Conservation (phyloP, 1,284 basidiomycete genomes). For the Moniliella sp. region DNA sequence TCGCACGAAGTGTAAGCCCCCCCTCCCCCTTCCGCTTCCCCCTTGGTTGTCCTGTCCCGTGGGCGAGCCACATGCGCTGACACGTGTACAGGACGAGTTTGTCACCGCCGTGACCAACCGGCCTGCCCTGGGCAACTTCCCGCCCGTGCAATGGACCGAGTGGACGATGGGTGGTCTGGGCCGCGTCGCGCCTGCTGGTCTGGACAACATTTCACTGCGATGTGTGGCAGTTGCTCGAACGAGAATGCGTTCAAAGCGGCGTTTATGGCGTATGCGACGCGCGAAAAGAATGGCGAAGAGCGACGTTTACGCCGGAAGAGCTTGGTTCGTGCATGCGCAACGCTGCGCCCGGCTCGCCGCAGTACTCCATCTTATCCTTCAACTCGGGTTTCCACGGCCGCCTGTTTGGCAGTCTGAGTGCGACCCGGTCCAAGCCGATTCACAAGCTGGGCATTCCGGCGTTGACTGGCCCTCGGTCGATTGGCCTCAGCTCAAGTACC, state of each 20-base stretch:
- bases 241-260: constrained; percentile 41
- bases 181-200: constrained; percentile 38
- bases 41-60: too few relatives aligned
- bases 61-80: neutral
- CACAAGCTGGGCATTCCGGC: constrained; percentile 44
- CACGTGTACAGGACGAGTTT: constrained; percentile 31
- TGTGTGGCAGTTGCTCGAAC: constrained; percentile 34
- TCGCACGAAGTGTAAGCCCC: constrained; percentile 29
- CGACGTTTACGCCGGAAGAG: constrained; percentile 7
- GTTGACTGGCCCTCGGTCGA: constrained; percentile 41
- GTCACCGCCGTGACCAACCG: constrained; percentile 36
- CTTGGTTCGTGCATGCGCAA: constrained; percentile 39
- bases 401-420: constrained; percentile 35
- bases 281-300: constrained; percentile 31
- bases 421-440: constrained; percentile 36
- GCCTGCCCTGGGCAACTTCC: constrained; percentile 41
- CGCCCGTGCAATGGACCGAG: constrained; percentile 37
- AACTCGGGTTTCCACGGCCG: constrained; percentile 35
- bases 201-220: constrained; percentile 35
- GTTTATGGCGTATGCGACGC: constrained; percentile 37
- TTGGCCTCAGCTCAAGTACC: constrained; percentile 41
- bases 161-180: constrained; percentile 38
- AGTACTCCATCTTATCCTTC: constrained; percentile 40
- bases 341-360: constrained; percentile 38
- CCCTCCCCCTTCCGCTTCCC: constrained; percentile 1